Evolutionary conservation across 768 basidiomycete genomes (phyloP), one percentile per base, ranked within the genome.

Genomic region (Boletus patriciae): DNA sequence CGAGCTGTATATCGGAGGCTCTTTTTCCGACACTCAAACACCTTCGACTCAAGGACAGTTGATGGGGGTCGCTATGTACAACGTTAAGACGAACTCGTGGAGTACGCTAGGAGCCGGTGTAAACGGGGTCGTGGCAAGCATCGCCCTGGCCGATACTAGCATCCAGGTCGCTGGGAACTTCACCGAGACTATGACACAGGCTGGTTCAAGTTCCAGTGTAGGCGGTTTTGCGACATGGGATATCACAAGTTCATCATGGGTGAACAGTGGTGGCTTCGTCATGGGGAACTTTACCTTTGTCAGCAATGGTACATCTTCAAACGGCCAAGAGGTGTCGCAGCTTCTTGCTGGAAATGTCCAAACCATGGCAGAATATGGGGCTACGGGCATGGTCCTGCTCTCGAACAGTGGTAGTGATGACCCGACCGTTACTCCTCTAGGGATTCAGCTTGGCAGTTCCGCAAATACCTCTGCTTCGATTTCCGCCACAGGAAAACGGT

Each of bases 171-270:
- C 82, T 1, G 94, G 94, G 15, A 89, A 85, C 69, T 96, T 96
- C 71, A 85, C 86, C 2, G 69, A 74, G 60, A 60, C 81, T 8
- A 60, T 77, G 6, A 69, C 72, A 21, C 65, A 67, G 9, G 62
- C 74, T 19, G 77, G 78, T 7, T 62, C 71, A 13, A 74, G 72
- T n/a, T 62, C 63, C 16, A 66, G 52, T 25, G 76, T 73, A 0
- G 78, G 80, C 19, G 93, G 95, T 5, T 81, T 93, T 50, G 94
- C 92, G 1, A 73, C 78, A 4, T 98, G 90, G 89, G 80, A 92
- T 66, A 74, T 85, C 25, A 68, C 70, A 1, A 76, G 76, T 23
- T 73, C 76, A 3, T 68, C 77, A 1, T 97, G 94, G 94, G 78
- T 82, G 49, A 87, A 86, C 62, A 80, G 78, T 47, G 87, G 89